A percentile compares a stretch with the other conserved stretches of the same genome.
phyloP scores from a whole-genome alignment of 164 flowering plant species.

The Litsea cubeba region DNA sequence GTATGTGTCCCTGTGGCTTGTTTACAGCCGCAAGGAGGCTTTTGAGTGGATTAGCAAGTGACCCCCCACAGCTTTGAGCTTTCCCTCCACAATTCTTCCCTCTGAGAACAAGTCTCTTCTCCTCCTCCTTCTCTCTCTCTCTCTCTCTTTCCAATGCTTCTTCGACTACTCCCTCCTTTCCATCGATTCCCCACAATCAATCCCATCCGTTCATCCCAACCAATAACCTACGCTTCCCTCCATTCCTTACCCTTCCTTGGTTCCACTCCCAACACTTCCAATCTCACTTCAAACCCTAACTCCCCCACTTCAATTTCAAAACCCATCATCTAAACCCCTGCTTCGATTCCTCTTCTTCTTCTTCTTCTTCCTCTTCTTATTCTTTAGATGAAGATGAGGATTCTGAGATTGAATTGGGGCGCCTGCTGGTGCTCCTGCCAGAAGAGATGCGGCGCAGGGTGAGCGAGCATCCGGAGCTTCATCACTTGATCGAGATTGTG shows the following conservation, averaged over 20 bases:
- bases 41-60: too few relatives aligned
- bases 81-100: too few relatives aligned
- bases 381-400: constrained; percentile 20
- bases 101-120: too few relatives aligned
- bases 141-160: constrained; percentile 17
- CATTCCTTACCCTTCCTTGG: not conserved
- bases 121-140: too few relatives aligned
- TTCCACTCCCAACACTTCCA: not conserved
- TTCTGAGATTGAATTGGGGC: constrained; percentile 53
- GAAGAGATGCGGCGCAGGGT: constrained; percentile 55
- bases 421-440: constrained; percentile 67
- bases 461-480: constrained; percentile 55
- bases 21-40: too few relatives aligned
- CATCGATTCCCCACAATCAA: not conserved
- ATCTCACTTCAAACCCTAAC: not conserved
- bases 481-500: constrained; percentile 74
- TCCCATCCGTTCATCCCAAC: constrained; percentile 1
- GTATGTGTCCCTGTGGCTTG: too few relatives aligned
- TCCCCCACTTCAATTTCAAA: not conserved
- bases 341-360: constrained; percentile 1
- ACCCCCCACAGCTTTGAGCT: too few relatives aligned
- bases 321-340: constrained; percentile 11
- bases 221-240: not conserved
- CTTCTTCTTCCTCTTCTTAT: constrained; percentile 2
- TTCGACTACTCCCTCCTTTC: constrained; percentile 2